Evolutionary conservation across 495 filamentous ascomycete species (phyloP).

Genomic region (Venustampulla echinocandica): DNA sequence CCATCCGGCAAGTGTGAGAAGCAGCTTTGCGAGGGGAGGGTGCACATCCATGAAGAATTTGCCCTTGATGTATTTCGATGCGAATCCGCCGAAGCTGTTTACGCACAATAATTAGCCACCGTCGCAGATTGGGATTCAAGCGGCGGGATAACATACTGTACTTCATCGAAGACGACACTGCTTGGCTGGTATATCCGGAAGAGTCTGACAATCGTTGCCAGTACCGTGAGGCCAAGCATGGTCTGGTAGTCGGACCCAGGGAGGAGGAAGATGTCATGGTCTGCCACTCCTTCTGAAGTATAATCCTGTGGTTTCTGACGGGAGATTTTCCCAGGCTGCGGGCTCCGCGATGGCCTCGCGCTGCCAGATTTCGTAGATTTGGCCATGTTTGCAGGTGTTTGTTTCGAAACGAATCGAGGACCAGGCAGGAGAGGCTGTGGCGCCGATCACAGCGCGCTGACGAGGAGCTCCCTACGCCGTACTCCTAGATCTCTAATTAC

Average conservation of each 20-base stretch:
- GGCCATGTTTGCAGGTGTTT: conserved; percentile 17
- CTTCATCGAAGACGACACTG: conserved; percentile 97
- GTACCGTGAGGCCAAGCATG: conserved; percentile 59
- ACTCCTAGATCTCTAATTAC: no score
- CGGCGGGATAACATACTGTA: conserved; percentile 63
- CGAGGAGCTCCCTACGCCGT: no score
- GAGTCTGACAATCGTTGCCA: conserved; percentile 73
- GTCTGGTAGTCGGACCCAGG: conserved; percentile 74
- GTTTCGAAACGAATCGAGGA: no score
- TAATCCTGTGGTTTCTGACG: conserved; percentile 39
- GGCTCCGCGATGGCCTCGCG: conserved; percentile 1
- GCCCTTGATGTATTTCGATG: conserved; percentile 97
- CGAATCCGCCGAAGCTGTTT: conserved; percentile 88
- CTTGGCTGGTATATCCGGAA: conserved; percentile 95
- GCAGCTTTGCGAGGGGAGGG: conserved; percentile 90
- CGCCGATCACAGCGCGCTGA: no score
- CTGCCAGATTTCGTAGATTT: conserved; percentile 12
- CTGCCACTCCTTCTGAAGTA: conserved; percentile 54
- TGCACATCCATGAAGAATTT: conserved; percentile 99
- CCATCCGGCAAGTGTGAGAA: conserved; percentile 92
- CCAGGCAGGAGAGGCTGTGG: conserved; percentile 10
- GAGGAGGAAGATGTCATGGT: conserved; percentile 67
- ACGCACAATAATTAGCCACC: conserved; percentile 17
- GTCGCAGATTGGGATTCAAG: no score
- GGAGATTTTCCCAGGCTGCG: background rate